These are phyloP conservation scores for Paramecium biaurelia DNA, from an alignment of 73 alveolate genomes.

Conservation along the genomic window DNA sequence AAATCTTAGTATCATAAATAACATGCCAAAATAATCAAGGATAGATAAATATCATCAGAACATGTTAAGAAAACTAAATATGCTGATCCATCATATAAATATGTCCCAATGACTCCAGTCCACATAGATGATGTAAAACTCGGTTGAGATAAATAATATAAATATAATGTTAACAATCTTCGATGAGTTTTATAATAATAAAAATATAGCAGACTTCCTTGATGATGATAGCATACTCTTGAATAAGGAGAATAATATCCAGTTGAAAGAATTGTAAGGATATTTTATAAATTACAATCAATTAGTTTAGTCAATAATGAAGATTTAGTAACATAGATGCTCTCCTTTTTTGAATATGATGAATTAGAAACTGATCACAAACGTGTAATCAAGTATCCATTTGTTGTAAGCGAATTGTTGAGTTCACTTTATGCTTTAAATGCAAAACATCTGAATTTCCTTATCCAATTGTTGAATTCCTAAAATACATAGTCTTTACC, in stretches of 20 bases:
- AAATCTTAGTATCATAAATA: conserved; percentile 32
- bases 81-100: conserved; percentile 45
- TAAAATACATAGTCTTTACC: not conserved
- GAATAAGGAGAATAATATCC: not conserved
- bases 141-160: not conserved
- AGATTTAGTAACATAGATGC: not conserved
- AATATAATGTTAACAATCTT: not conserved
- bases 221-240: not conserved
- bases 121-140: not conserved
- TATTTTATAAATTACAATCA: not conserved
- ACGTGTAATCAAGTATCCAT: not conserved
- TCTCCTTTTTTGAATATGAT: not conserved
- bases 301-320: not conserved
- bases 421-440: not conserved
- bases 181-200: conserved; percentile 23
- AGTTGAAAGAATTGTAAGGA: not conserved
- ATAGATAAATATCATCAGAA: not conserved
- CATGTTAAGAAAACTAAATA: conserved; percentile 25
- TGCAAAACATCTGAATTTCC: not conserved
- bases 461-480: not conserved
- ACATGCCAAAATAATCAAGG: conserved; percentile 25
- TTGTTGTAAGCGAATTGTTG: not conserved
- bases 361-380: conserved; percentile 16
- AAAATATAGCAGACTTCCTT: not conserved
- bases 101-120: conserved; percentile 14